phyloP scores from a whole-genome alignment of 2,329 filamentous ascomycete species.

The Alternaria burnsii region DNA sequence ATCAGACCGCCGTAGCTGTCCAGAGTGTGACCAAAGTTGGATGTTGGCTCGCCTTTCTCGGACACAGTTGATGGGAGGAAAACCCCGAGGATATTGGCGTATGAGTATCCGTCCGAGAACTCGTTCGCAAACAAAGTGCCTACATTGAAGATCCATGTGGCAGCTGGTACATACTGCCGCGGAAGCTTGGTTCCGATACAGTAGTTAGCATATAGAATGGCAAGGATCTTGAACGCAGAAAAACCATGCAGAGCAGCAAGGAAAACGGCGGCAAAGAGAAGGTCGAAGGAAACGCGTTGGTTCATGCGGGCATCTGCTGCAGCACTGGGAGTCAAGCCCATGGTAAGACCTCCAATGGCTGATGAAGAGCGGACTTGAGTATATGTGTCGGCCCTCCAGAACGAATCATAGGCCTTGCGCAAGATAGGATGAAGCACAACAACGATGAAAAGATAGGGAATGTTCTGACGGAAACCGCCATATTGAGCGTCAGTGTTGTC shows the following conservation, averaged over 20 bases:
- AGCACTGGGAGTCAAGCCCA: constrained; percentile 56
- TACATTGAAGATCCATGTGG: constrained; percentile 92
- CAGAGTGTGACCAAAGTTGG: constrained; percentile 73
- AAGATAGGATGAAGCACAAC: constrained; percentile 81
- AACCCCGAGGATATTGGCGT: constrained; percentile 67
- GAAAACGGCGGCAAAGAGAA: constrained; percentile 80
- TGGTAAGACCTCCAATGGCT: constrained; percentile 45
- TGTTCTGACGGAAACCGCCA: constrained; percentile 80
- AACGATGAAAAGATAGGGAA: constrained; percentile 80
- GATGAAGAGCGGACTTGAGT: constrained; percentile 53
- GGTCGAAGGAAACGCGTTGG: constrained; percentile 82
- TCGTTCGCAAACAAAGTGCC: constrained; percentile 89
- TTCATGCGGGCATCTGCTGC: constrained; percentile 63
- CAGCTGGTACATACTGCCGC: constrained; percentile 72
- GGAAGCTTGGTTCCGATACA: constrained; percentile 77
- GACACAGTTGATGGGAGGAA: constrained; percentile 56
- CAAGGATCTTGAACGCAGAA: constrained; percentile 81
- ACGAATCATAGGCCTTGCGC: constrained; percentile 73
- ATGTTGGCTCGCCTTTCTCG: constrained; percentile 55
- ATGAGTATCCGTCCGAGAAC: constrained; percentile 78
- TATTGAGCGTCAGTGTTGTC: constrained; percentile 94
- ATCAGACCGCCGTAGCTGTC: constrained; percentile 86
- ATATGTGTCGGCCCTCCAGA: constrained; percentile 55
- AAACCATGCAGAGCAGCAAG: constrained; percentile 83
- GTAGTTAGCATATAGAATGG: constrained; percentile 84